A percentile compares a stretch with the other conserved stretches of the same genome.
phyloP scores from a whole-genome alignment of 2,329 filamentous ascomycete genomes.

The Talaromyces sp. region DNA sequence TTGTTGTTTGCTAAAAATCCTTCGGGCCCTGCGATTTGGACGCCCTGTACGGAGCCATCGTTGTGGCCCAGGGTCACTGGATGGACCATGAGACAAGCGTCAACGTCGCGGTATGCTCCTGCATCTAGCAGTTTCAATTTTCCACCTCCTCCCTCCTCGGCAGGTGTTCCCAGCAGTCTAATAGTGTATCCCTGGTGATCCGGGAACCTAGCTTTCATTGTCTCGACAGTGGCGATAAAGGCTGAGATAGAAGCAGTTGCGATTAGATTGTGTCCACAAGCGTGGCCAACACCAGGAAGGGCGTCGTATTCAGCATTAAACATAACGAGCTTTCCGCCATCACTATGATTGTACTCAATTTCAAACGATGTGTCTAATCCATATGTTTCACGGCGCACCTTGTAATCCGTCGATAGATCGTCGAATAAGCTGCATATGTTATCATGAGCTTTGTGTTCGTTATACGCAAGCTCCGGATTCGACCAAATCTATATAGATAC shows the following conservation, averaged over 20 bases:
- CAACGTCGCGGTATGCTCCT: constrained; percentile 28
- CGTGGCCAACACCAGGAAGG: constrained; percentile 17
- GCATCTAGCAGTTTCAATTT: constrained; percentile 31
- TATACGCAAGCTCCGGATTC: constrained; percentile 16
- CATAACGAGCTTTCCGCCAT: constrained; percentile 11
- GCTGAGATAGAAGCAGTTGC: constrained; percentile 13
- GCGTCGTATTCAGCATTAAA: constrained; percentile 21
- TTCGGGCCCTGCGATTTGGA: constrained; percentile 6
- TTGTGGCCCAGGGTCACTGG: constrained; percentile 17
- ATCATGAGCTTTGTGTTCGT: constrained; percentile 16
- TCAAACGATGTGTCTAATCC: constrained; percentile 11
- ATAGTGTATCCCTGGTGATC: constrained; percentile 21
- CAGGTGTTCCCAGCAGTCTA: constrained; percentile 22
- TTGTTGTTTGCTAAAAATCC: constrained; percentile 11
- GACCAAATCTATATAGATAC: constrained; percentile 11
- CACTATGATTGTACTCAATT: constrained; percentile 12
- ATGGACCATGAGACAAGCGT: constrained; percentile 31
- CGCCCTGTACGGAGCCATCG: constrained; percentile 6
- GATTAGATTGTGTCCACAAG: constrained; percentile 17
- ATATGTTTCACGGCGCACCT: constrained; percentile 13
- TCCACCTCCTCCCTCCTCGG: constrained; percentile 23
- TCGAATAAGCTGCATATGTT: constrained; percentile 14
- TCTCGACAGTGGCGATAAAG: constrained; percentile 10
- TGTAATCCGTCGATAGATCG: constrained; percentile 2
- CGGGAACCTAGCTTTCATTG: constrained; percentile 3